Percentiles rank a stretch among this genome's conserved stretches.
phyloP scores from a whole-genome alignment of 768 basidiomycete genomes.

The Tricholoma bakamatsutake region DNA sequence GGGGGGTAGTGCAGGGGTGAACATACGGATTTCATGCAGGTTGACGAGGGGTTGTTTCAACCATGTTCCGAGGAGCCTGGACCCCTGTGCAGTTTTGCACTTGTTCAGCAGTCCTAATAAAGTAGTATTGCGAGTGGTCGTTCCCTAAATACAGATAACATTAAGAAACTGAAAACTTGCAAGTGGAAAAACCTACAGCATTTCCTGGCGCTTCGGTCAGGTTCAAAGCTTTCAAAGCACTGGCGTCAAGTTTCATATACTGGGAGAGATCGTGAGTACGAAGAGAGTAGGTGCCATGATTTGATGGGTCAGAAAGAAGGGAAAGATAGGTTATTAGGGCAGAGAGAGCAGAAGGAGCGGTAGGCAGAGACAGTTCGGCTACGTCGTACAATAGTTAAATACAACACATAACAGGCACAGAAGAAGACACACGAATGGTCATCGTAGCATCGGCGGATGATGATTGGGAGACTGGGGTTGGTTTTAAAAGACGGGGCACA shows the following conservation, averaged over 20 bases:
- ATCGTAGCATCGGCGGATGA: constrained; percentile 45
- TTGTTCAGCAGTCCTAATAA: constrained; percentile 87
- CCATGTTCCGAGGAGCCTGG: constrained; percentile 84
- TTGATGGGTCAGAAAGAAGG: constrained; percentile 70
- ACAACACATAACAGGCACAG: background rate
- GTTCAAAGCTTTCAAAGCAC: constrained; percentile 86
- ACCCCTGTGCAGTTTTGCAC: constrained; percentile 95
- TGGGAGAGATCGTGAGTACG: constrained; percentile 87
- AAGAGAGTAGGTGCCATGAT: constrained; percentile 76
- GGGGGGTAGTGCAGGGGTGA: background rate
- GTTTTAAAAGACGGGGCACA: constrained; percentile 61
- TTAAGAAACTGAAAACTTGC: background rate
- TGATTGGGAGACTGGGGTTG: constrained; percentile 27
- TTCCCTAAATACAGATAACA: constrained; percentile 33
- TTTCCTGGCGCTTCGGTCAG: constrained; percentile 70
- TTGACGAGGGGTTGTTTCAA: constrained; percentile 95
- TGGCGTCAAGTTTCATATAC: constrained; percentile 95
- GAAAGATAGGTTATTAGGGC: constrained; percentile 81
- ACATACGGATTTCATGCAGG: constrained; percentile 85
- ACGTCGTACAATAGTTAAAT: background rate
- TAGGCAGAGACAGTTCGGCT: constrained; percentile 76
- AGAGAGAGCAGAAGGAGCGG: constrained; percentile 73
- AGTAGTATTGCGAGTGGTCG: constrained; percentile 75
- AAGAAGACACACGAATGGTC: constrained; percentile 45
- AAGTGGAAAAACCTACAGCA: constrained; percentile 26